These are phyloP conservation scores for Lactuca saligna DNA, from an alignment of 129 eudicot genomes.

Conservation along the genomic window DNA sequence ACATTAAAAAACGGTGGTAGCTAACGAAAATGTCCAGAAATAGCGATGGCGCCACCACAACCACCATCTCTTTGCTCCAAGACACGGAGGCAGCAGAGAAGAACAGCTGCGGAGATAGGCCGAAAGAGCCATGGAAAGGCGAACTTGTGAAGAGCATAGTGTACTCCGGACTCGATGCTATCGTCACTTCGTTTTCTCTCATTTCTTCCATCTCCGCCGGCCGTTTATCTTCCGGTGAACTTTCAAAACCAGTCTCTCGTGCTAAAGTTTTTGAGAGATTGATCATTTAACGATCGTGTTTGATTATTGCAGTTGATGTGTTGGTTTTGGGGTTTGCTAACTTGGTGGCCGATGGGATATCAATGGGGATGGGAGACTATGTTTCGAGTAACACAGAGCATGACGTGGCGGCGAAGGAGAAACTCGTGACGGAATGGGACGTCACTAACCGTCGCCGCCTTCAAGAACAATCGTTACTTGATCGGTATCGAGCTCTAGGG, in stretches of 20 bases:
- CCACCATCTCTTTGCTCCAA: slow-evolving; percentile 30
- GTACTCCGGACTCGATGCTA: slow-evolving; percentile 74
- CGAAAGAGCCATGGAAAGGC: slow-evolving; percentile 80
- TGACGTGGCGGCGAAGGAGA: slow-evolving; percentile 70
- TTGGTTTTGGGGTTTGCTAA: slow-evolving; percentile 80
- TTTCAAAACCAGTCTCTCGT: neutral
- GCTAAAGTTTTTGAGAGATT: neutral
- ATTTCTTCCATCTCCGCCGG: slow-evolving; percentile 86
- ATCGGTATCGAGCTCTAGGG: slow-evolving; percentile 58
- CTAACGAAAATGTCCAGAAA: slow-evolving; percentile 29
- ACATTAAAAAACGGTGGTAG: slow-evolving; percentile 5
- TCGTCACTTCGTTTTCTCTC: slow-evolving; percentile 73
- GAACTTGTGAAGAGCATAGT: slow-evolving; percentile 77
- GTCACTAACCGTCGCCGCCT: slow-evolving; percentile 38
- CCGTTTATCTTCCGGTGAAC: slow-evolving; percentile 59
- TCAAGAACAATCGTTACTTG: slow-evolving; percentile 42
- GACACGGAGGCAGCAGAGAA: slow-evolving; percentile 12
- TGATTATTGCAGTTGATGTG: slow-evolving; percentile 57
- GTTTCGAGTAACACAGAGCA: slow-evolving; percentile 69
- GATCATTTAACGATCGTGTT: neutral
- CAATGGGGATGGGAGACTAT: slow-evolving; percentile 89
- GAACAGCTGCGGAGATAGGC: slow-evolving; percentile 23
- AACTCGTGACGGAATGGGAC: slow-evolving; percentile 68
- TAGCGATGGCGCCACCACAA: slow-evolving; percentile 19
- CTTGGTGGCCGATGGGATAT: slow-evolving; percentile 84